Evolutionary conservation across 495 filamentous ascomycete species (phyloP).

Genomic region (Saxophila tyrrhenica): DNA sequence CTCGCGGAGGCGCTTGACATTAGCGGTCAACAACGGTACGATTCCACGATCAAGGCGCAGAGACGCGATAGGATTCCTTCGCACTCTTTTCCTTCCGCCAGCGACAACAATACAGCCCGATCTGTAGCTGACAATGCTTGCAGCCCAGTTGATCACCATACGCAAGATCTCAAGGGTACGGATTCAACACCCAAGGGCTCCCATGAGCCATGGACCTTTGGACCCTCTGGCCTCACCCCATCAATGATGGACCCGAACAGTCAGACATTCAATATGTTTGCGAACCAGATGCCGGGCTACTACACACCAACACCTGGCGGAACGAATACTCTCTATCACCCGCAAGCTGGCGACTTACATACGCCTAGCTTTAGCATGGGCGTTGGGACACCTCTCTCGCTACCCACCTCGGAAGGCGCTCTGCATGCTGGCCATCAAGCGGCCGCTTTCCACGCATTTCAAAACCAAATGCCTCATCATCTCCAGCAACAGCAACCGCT

Average conservation of each 20-base stretch:
- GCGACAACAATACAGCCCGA: background rate
- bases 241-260: slow-evolving; percentile 77
- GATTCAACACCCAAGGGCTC: slow-evolving; percentile 68
- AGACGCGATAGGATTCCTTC: too few species aligned
- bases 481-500: slow-evolving; percentile 32
- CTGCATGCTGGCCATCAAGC: slow-evolving; percentile 41
- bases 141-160: slow-evolving; percentile 34
- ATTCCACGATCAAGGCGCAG: background rate
- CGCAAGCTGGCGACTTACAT: slow-evolving; percentile 79
- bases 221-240: slow-evolving; percentile 42
- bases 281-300: slow-evolving; percentile 68
- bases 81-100: too few species aligned
- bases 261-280: slow-evolving; percentile 64
- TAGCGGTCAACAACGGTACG: background rate
- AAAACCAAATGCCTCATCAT: slow-evolving; percentile 29
- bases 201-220: slow-evolving; percentile 66
- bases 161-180: slow-evolving; percentile 57
- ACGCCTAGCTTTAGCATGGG: slow-evolving; percentile 64
- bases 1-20: slow-evolving; percentile 31
- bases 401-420: slow-evolving; percentile 53
- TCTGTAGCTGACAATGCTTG: slow-evolving; percentile 43
- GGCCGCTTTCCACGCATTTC: slow-evolving; percentile 46
- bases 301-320: slow-evolving; percentile 83
- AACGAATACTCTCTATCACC: slow-evolving; percentile 71
- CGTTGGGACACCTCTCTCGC: slow-evolving; percentile 73